Evolutionary conservation across 257 asterid genomes (phyloP).

Genomic region (Nicotiana undulata): DNA sequence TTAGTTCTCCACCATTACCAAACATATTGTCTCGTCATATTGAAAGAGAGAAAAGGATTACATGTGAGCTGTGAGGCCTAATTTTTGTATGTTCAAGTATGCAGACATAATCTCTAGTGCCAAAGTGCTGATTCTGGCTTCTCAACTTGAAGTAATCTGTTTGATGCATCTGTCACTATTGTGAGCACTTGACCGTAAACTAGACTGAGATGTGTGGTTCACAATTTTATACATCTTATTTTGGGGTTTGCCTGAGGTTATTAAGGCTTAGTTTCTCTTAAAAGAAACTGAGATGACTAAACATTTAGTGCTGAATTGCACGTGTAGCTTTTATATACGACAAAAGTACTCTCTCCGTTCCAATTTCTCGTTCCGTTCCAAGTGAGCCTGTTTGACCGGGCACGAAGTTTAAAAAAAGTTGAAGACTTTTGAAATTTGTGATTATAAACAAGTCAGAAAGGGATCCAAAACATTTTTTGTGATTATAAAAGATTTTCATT

Average conservation of each 20-base stretch:
- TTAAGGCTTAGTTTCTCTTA: not conserved
- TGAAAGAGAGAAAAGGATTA: constrained; percentile 1
- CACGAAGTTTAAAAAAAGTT: too few relatives aligned
- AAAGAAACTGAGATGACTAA: not conserved
- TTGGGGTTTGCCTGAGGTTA: not conserved
- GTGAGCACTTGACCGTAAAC: not conserved
- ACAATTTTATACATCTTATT: too few relatives aligned
- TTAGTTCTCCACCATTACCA: not conserved
- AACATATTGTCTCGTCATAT: constrained; percentile 9
- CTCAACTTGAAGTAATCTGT: not conserved
- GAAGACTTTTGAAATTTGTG: too few relatives aligned
- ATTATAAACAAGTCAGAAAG: too few relatives aligned
- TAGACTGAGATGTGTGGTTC: not conserved
- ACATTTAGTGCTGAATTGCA: not conserved
- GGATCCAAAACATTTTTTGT: too few relatives aligned
- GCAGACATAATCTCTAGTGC: not conserved
- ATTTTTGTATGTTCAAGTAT: not conserved
- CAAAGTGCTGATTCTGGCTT: not conserved
- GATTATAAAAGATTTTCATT: too few relatives aligned
- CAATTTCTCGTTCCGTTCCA: too few relatives aligned
- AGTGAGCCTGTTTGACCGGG: too few relatives aligned
- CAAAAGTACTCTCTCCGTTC: too few relatives aligned
- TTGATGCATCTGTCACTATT: not conserved
- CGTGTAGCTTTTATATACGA: too few relatives aligned
- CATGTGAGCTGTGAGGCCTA: not conserved